Percentiles rank a stretch among this genome's conserved stretches.
These are phyloP conservation scores for Fermentozyma sake DNA, from an alignment of 1,139 yeast genomes.

Conservation along the genomic window DNA sequence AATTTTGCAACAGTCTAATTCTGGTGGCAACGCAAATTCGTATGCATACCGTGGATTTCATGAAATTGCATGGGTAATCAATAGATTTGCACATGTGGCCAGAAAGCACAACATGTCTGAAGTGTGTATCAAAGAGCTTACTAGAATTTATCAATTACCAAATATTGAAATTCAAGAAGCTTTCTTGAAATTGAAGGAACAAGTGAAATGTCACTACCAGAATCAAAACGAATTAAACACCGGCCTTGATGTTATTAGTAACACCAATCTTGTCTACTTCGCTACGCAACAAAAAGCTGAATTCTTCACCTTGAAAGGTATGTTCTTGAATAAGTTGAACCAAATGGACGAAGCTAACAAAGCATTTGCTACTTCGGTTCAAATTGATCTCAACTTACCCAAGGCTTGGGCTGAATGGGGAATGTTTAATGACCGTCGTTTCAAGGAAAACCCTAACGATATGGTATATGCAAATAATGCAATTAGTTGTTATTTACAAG, in stretches of 20 bases:
- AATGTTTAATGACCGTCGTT: constrained; percentile 81
- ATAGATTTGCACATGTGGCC: constrained; percentile 97
- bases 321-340: constrained; percentile 88
- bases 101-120: constrained; percentile 96
- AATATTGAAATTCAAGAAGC: constrained; percentile 99
- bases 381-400: constrained; percentile 86
- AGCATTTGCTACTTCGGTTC: constrained; percentile 97
- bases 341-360: constrained; percentile 95
- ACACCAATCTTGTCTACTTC: constrained; percentile 91
- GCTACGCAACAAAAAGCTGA: constrained; percentile 98
- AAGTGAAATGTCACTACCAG: constrained; percentile 95
- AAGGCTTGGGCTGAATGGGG: constrained; percentile 99
- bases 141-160: constrained; percentile 92
- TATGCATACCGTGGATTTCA: constrained; percentile 97
- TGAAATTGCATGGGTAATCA: constrained; percentile 98
- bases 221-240: constrained; percentile 82
- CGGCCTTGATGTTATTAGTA: constrained; percentile 94
- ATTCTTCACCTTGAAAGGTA: constrained; percentile 93
- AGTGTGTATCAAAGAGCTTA: constrained; percentile 88
- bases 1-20: constrained; percentile 69
- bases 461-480: constrained; percentile 90
- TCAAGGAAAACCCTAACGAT: constrained; percentile 80
- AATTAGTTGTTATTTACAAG: constrained; percentile 91
- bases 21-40: constrained; percentile 74
- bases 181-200: constrained; percentile 89